Evolutionary conservation across 768 basidiomycete genomes (phyloP), one percentile per base, ranked within the genome.

Genomic region (Plicaturopsis crispa): DNA sequence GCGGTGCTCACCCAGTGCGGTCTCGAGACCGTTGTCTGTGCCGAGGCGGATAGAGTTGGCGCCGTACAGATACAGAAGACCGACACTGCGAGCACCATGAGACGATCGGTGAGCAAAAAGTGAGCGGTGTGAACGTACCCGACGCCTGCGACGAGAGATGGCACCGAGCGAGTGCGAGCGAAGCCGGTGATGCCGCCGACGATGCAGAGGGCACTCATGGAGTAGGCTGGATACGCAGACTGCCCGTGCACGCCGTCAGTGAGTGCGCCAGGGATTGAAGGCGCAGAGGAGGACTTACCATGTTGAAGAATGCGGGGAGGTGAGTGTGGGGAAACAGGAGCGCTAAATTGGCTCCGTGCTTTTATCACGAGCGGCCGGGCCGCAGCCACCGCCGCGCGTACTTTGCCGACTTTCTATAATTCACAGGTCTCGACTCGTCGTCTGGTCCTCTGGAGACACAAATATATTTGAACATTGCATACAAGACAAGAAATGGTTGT

Each of bases 211-310:
- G 62, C 70, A 41, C 86, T 84, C 71, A 88, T 85, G 31, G 75
- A 61, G 59, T 78, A 82, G 35, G 86, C 82, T 50, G 87, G 86
- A 62, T 83, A 75, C 31, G 85, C 85, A 60, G 84, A 87, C 85
- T 86, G 32, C 5, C n/a, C 24, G 13, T 7, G 31, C 3, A 5
- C 3, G 24, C 30, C 18, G 24, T 19, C 32, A 1, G 4, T 22
- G 3, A 12, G 14, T 17, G 10, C n/a, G n/a, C n/a, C n/a, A n/a
- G n/a, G n/a, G n/a, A n/a, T n/a, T n/a, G n/a, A n/a, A n/a, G n/a
- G n/a, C n/a, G n/a, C n/a, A n/a, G n/a, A n/a, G n/a, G n/a, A n/a
- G n/a, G n/a, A n/a, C n/a, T n/a, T n/a, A n/a, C n/a, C n/a, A n/a
- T n/a, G n/a, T n/a, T n/a, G n/a, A n/a, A n/a, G n/a, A n/a, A n/a